Evolutionary conservation across 208 protist species (phyloP).

Genomic region (Phytomonas sp.): DNA sequence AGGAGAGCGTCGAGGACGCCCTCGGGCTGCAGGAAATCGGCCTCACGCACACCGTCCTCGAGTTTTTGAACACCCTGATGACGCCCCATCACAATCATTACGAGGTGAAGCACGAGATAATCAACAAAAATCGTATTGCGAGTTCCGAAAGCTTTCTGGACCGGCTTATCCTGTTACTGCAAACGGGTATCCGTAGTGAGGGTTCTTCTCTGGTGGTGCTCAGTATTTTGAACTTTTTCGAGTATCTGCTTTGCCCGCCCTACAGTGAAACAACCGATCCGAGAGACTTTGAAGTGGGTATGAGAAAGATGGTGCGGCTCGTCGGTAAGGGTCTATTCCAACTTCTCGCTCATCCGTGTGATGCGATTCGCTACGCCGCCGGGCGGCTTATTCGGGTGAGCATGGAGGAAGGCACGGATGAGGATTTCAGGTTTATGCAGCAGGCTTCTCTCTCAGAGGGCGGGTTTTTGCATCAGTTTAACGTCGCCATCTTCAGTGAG

Average conservation of each 20-base stretch:
- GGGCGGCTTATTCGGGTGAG: conserved; percentile 87
- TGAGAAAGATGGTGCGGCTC: conserved; percentile 59
- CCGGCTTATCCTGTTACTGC: conserved; percentile 57
- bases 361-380: conserved; percentile 70
- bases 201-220: conserved; percentile 76
- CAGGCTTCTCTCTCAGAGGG: conserved; percentile 71
- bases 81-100: conserved; percentile 92
- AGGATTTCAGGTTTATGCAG: conserved; percentile 81
- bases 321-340: conserved; percentile 67
- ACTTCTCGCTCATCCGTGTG: conserved; percentile 72
- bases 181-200: conserved; percentile 57
- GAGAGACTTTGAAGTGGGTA: conserved; percentile 44
- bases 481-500: conserved; percentile 57
- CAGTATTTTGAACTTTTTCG: conserved; percentile 83
- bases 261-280: conserved; percentile 84
- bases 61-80: conserved; percentile 89
- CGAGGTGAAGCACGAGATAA: conserved; percentile 75
- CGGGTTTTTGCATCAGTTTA: conserved; percentile 84
- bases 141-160: conserved; percentile 53
- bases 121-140: conserved; percentile 87
- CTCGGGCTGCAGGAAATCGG: conserved; percentile 60
- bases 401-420: conserved; percentile 85
- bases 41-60: conserved; percentile 72
- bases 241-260: conserved; percentile 85
- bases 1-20: conserved; percentile 36